phyloP scores from a whole-genome alignment of 176 grass and related monocot species.

The Ampelocalamus luodianensis region DNA sequence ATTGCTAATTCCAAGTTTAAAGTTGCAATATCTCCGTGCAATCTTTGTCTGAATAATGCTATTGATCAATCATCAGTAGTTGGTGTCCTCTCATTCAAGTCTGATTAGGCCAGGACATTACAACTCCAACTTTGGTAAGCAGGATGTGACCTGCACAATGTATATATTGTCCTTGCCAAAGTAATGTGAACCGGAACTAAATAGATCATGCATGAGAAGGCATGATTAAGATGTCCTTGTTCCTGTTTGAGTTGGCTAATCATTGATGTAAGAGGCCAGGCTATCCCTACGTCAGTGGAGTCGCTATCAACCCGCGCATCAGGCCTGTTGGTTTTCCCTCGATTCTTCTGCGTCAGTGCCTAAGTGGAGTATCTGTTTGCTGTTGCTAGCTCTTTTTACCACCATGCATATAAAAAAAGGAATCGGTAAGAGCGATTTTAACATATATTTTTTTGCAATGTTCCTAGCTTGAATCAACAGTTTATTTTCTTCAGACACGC shows the following conservation, averaged over 20 bases:
- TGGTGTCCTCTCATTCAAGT: constrained; percentile 11
- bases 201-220: not conserved
- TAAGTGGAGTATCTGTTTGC: too few species aligned
- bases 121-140: constrained; percentile 18
- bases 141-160: constrained; percentile 32
- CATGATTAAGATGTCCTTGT: constrained; percentile 35
- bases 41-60: constrained; percentile 37
- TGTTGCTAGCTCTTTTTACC: too few species aligned
- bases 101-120: constrained; percentile 26
- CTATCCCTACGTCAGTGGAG: not conserved
- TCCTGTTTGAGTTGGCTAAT: constrained; percentile 34
- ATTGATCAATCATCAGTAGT: constrained; percentile 17
- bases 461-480: too few species aligned
- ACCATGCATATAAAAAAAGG: too few species aligned
- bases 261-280: constrained; percentile 27
- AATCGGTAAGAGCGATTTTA: too few species aligned
- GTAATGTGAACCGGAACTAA: not conserved
- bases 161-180: not conserved
- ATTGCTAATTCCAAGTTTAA: not conserved
- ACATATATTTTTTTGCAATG: too few species aligned
- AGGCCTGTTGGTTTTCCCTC: not conserved
- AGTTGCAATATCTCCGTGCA: constrained; percentile 5
- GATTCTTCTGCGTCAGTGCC: not conserved
- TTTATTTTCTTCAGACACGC: too few species aligned
- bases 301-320: not conserved